Evolutionary conservation across 805 yeast genomes (phyloP).

Genomic region (Saccharomyces eubayanus): DNA sequence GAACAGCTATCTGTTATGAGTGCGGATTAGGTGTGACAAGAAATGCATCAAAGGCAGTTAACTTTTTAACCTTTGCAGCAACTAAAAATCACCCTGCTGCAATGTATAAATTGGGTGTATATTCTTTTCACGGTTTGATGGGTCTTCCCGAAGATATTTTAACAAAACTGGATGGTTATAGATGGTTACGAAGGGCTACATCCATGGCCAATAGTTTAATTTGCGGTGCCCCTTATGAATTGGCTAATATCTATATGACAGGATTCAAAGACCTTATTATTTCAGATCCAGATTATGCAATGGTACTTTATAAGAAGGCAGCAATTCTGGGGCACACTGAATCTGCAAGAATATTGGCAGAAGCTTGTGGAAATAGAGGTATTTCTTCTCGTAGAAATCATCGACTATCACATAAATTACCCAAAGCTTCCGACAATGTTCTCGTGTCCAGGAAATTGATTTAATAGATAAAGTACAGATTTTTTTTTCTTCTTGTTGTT

Average conservation of each 20-base stretch:
- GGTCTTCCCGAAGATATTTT: slow-evolving; percentile 59
- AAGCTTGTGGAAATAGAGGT: slow-evolving; percentile 66
- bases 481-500: background rate
- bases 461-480: background rate
- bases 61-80: slow-evolving; percentile 74
- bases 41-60: slow-evolving; percentile 76
- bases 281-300: slow-evolving; percentile 74
- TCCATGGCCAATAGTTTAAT: slow-evolving; percentile 70
- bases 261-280: slow-evolving; percentile 86
- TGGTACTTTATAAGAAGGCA: slow-evolving; percentile 77
- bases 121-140: slow-evolving; percentile 72
- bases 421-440: background rate
- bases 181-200: slow-evolving; percentile 82
- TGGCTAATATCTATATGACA: slow-evolving; percentile 74
- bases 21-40: slow-evolving; percentile 86
- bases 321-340: slow-evolving; percentile 81
- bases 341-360: slow-evolving; percentile 73
- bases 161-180: slow-evolving; percentile 73
- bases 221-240: slow-evolving; percentile 83
- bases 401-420: background rate
- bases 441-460: background rate
- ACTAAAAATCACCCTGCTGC: slow-evolving; percentile 87
- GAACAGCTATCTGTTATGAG: slow-evolving; percentile 83
- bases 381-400: too few relatives aligned
- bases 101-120: slow-evolving; percentile 82